Base-by-base conservation (phyloP, 345 rosid species). In the Eucalyptus shirleyi region DNA sequence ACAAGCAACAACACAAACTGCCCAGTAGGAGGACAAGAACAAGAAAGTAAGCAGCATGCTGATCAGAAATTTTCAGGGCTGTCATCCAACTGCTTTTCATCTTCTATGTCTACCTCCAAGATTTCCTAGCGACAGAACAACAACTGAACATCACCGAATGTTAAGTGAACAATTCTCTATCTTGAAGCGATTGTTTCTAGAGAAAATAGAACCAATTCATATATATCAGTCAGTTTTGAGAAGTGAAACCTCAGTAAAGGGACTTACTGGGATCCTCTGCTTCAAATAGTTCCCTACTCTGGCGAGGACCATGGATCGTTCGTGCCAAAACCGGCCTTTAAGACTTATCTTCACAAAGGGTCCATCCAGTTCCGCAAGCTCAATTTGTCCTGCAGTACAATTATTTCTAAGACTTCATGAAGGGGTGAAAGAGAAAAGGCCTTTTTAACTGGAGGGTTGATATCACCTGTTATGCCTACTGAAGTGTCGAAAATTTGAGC, bases 291-390 rank as follows among this genome's bases (percentile, higher is more conserved):
- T 98, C 32, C 96, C 98, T 59, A 98, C 62, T 87, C 99, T 95
- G 69, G 99, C 98, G 24, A 98, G 88, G 91, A 98, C 95, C 45
- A 90, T 93, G 24, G 99, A 92, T 45, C 99, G 98, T 89, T 94
- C 89, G 88, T 97, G 99, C 99, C 99, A 97, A 93, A 98, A 95
- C 90, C 98, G 93, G 62, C 99, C 99, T 88, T 91, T 94, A 40
- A 96, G 96, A 86, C 96, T 94, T 88, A 98, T 96, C 94, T 91
- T 97, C 91, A 97, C 99, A 90, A 94, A 98, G 4, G 97, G 98
- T 80, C 99, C 99, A 93, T 97, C 99, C 90, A 98, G 89, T 86
- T 98, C 99, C 21, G 97, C 97, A 88, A 98, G 91, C 89, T 96
- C 97, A 86, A 91, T 97, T 93, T 91, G 92, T 86, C 98, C 96